Evolutionary conservation across 805 yeast species (phyloP), one percentile per base, ranked within the genome.

Genomic region (Metschnikowia dekortorum): DNA sequence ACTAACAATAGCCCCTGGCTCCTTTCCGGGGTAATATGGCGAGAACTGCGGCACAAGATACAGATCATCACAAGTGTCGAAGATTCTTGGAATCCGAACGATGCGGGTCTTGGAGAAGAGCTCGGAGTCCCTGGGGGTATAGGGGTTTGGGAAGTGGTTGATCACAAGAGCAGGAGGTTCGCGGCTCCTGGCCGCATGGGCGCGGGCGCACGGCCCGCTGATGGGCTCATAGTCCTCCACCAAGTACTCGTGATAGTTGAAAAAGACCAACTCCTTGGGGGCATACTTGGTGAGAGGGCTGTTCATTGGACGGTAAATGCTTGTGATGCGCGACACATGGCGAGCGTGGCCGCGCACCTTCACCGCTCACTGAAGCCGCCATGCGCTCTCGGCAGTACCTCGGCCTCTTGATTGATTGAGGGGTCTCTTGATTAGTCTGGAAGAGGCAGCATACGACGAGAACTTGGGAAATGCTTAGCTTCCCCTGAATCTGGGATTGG

Each of bases 61-160:
- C 2, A 74, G 68, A 8, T 59, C 62, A 6, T 33, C 48, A 16
- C 53, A 39, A 1, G 61, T 56, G 14, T 68, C 67, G 49, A 74
- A 80, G 1, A 70, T 51, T 53, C 90, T 63, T 4, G 92, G 89
- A 2, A 85, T 71, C 47, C 91, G 62, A 4, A 85, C 83, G n/a
- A 86, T 73, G 51, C 92, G 67, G 0, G 87, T 80, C 7, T 58
- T 50, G 16, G 49, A 41, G 51, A 59, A 74, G 22, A 56, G 47
- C 0, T 51, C 47, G 2, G 80, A 67, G 7, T 58, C 59, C 3
- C 46, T 51, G 3, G 69, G 61, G 0, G 59, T 74, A 60, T 82
- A 76, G 4, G 75, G 67, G 55, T 84, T 83, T 6, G 89, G 90
- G 60, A 84, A 86, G 64, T 85, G 91, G 32, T 84, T 84, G 8